These are phyloP conservation scores for Ceratocystis albifundus DNA, from an alignment of 2,329 filamentous ascomycete species.

Conservation along the genomic window DNA sequence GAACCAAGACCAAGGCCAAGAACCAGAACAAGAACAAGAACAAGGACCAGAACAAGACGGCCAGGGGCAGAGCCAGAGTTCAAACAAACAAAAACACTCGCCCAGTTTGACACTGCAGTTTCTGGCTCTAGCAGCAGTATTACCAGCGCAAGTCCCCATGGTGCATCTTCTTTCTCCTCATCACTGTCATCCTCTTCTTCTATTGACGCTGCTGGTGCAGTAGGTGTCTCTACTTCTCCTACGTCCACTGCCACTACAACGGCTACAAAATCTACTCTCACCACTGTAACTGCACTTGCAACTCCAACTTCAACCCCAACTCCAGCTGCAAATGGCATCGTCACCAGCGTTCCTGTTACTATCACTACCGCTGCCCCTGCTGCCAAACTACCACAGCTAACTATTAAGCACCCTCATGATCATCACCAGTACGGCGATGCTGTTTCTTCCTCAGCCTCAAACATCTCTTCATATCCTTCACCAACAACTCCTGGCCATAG, in stretches of 20 bases:
- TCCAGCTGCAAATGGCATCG: background rate
- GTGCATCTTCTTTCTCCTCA: too few relatives aligned
- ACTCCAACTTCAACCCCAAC: too few relatives aligned
- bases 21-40: background rate
- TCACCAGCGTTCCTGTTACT: background rate
- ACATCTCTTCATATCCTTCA: slow-evolving; percentile 1
- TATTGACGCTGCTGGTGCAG: background rate
- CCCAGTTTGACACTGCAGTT: background rate
- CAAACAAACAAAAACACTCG: slow-evolving; percentile 2
- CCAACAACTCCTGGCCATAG: slow-evolving; percentile 3
- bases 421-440: background rate
- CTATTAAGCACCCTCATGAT: background rate
- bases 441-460: background rate
- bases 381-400: background rate
- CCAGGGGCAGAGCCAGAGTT: background rate
- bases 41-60: background rate
- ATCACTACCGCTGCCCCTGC: background rate
- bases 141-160: background rate
- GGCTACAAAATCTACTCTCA: background rate
- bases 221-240: background rate
- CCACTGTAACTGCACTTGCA: too few relatives aligned
- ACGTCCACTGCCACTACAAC: background rate
- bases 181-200: slow-evolving; percentile 1
- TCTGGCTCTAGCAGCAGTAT: background rate
- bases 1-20: background rate